phyloP scores from a whole-genome alignment of 2,329 filamentous ascomycete species.

The Coniochaeta pulveracea region DNA sequence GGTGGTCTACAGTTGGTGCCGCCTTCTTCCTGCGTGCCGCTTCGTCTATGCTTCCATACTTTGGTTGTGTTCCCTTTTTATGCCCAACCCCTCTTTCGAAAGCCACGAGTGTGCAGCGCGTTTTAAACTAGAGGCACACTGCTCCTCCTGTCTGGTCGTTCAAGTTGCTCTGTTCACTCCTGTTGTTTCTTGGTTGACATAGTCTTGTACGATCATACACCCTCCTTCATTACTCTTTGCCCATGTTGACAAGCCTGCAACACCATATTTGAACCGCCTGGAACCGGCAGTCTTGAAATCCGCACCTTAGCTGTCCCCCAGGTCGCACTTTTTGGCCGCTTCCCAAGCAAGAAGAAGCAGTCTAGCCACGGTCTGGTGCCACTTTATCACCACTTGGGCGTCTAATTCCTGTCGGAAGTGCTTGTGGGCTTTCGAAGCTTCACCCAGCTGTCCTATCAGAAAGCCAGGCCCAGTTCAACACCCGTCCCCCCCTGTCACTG shows the following conservation, averaged over 20 bases:
- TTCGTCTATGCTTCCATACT: no score
- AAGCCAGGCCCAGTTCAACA: slow-evolving; percentile 14
- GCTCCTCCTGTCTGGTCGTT: not conserved
- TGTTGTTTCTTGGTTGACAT: no score
- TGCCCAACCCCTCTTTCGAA: slow-evolving; percentile 4
- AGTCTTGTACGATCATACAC: no score
- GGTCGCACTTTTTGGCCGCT: slow-evolving; percentile 6
- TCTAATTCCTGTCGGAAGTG: slow-evolving; percentile 31
- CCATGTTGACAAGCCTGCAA: no score
- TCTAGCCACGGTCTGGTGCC: slow-evolving; percentile 15
- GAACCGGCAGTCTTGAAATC: no score
- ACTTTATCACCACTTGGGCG: slow-evolving; percentile 27
- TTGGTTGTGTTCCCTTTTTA: slow-evolving; percentile 1
- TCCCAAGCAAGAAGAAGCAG: slow-evolving; percentile 5
- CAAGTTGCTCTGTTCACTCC: not conserved
- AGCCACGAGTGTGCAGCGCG: not conserved
- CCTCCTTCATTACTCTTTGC: no score
- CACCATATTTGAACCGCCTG: no score
- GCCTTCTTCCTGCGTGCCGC: no score
- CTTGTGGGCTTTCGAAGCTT: slow-evolving; percentile 25
- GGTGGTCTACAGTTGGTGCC: no score
- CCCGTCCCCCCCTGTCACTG: slow-evolving; percentile 25
- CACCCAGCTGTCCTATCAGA: slow-evolving; percentile 30
- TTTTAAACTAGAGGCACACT: slow-evolving; percentile 4
- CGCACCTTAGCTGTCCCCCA: slow-evolving; percentile 3